Percentiles rank a stretch among this genome's conserved stretches.
These are phyloP conservation scores for Ampelomyces quisqualis DNA, from an alignment of 2,329 filamentous ascomycete genomes.

Conservation along the genomic window DNA sequence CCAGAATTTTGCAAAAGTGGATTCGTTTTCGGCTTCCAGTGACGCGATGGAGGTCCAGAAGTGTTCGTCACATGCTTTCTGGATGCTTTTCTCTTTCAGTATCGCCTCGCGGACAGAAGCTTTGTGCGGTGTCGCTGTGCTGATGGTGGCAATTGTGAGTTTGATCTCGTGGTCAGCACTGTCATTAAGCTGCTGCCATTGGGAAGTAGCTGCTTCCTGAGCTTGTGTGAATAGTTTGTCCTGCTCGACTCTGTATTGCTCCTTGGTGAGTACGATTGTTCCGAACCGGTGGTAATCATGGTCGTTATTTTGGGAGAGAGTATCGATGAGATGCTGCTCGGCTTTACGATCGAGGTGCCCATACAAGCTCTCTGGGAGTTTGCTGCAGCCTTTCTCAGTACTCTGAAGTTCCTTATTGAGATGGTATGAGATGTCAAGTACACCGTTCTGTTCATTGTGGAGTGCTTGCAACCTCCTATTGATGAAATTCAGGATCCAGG, in stretches of 20 bases:
- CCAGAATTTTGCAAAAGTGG: slow-evolving; percentile 37
- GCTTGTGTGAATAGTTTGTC: slow-evolving; percentile 18
- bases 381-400: background rate
- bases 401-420: background rate
- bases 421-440: slow-evolving; percentile 17
- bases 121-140: slow-evolving; percentile 11
- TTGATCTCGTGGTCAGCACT: slow-evolving; percentile 22
- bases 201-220: slow-evolving; percentile 19
- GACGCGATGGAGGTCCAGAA: slow-evolving; percentile 29
- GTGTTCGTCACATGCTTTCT: slow-evolving; percentile 23
- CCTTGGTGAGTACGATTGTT: slow-evolving; percentile 22
- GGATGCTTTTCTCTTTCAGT: slow-evolving; percentile 21
- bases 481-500: slow-evolving; percentile 21
- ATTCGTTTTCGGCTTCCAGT: slow-evolving; percentile 33
- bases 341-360: slow-evolving; percentile 10
- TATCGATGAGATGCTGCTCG: slow-evolving; percentile 14
- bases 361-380: slow-evolving; percentile 14
- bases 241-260: slow-evolving; percentile 9
- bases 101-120: too few relatives aligned
- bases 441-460: slow-evolving; percentile 12
- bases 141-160: slow-evolving; percentile 24
- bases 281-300: slow-evolving; percentile 12
- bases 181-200: slow-evolving; percentile 30
- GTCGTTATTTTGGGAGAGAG: slow-evolving; percentile 3
- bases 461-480: slow-evolving; percentile 17